Conservation (phyloP, 441 rosid species). For the Sinapis alba region DNA sequence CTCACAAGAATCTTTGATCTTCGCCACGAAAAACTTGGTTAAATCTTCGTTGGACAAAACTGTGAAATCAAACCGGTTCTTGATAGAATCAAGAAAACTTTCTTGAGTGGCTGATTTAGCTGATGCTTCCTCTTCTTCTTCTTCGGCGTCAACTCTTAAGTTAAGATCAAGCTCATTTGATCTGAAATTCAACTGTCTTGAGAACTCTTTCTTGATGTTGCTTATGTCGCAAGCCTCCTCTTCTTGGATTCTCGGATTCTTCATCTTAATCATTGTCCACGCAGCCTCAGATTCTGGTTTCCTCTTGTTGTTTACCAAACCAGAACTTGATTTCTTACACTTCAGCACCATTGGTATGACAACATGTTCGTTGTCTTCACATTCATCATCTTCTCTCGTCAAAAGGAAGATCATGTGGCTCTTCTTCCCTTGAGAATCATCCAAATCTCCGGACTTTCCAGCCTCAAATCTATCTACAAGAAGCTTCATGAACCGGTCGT, state of each 20-base stretch:
- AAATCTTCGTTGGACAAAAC: conserved; percentile 34
- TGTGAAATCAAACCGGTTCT: conserved; percentile 47
- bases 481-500: conserved; percentile 50
- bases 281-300: conserved; percentile 48
- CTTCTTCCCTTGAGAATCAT: conserved; percentile 22
- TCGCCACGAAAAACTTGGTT: conserved; percentile 38
- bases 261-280: conserved; percentile 33
- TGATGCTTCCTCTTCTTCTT: too few species aligned
- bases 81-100: conserved; percentile 48
- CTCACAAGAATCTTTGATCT: too few species aligned
- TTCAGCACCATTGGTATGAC: conserved; percentile 64
- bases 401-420: conserved; percentile 56
- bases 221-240: conserved; percentile 37
- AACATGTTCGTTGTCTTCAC: conserved; percentile 31
- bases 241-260: conserved; percentile 43
- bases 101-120: background rate
- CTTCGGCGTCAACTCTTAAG: conserved; percentile 51
- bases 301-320: conserved; percentile 53
- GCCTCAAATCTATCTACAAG: conserved; percentile 55
- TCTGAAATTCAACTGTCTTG: conserved; percentile 55
- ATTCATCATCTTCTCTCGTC: conserved; percentile 48
- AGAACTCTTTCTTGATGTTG: conserved; percentile 45
- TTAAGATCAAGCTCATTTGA: conserved; percentile 73
- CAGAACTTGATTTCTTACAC: conserved; percentile 40
- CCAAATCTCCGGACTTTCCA: conserved; percentile 43